These are phyloP conservation scores for Ophiosphaerella narmari DNA, from an alignment of 2,329 filamentous ascomycete genomes.

Conservation along the genomic window DNA sequence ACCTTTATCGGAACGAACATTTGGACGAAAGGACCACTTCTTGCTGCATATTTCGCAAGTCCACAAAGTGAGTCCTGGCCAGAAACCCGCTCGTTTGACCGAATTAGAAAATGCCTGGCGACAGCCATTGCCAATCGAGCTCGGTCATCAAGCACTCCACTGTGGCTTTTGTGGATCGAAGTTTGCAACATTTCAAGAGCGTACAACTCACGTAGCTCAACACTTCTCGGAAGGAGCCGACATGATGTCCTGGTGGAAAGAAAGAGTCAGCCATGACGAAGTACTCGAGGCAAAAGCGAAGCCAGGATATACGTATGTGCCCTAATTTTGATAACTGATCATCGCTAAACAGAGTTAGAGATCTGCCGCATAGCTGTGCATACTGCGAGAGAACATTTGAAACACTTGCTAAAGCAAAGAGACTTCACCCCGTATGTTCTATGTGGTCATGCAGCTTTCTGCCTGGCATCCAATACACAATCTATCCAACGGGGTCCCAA, in stretches of 20 bases:
- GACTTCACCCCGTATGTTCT: constrained; percentile 24
- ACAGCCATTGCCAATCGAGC: constrained; percentile 18
- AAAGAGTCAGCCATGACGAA: constrained; percentile 21
- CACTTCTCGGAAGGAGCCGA: constrained; percentile 32
- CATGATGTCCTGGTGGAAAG: constrained; percentile 35
- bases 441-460: constrained; percentile 38
- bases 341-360: constrained; percentile 5
- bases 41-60: constrained; percentile 56
- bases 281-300: not conserved
- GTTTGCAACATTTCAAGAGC: constrained; percentile 26
- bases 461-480: constrained; percentile 31
- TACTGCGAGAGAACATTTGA: constrained; percentile 27
- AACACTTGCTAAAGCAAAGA: constrained; percentile 20
- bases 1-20: constrained; percentile 57
- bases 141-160: constrained; percentile 27
- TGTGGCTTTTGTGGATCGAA: constrained; percentile 34
- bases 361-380: constrained; percentile 22
- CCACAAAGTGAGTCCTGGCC: constrained; percentile 49
- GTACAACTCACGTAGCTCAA: constrained; percentile 29
- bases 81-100: constrained; percentile 43
- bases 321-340: not conserved
- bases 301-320: constrained; percentile 17
- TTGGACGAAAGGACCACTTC: constrained; percentile 57
- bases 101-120: constrained; percentile 29
- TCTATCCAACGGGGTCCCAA: constrained; percentile 21